Percentiles rank a stretch among this genome's conserved stretches.
phyloP scores from a whole-genome alignment of 768 basidiomycete genomes.

The Cystofilobasidium ferigula region DNA sequence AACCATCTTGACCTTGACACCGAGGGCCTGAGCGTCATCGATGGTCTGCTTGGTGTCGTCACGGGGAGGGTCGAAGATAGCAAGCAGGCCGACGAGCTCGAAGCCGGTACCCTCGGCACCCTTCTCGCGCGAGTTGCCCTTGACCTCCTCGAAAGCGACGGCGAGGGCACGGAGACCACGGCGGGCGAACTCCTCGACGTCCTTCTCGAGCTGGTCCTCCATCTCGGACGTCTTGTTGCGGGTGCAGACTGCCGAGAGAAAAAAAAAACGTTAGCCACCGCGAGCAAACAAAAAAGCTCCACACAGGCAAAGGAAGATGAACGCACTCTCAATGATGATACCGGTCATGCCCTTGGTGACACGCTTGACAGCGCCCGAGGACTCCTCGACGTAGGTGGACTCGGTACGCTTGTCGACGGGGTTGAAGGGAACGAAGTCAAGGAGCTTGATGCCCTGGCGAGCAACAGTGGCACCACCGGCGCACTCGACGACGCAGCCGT shows the following conservation, averaged over 20 bases:
- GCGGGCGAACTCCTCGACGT: slow-evolving; percentile 88
- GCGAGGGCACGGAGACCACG: slow-evolving; percentile 97
- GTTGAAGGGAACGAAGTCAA: slow-evolving; percentile 99
- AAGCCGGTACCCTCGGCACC: slow-evolving; percentile 81
- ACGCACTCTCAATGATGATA: slow-evolving; percentile 49
- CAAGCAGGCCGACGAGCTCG: slow-evolving; percentile 89
- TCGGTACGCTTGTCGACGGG: slow-evolving; percentile 98
- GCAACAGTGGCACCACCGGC: slow-evolving; percentile 62
- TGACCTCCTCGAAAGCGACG: slow-evolving; percentile 86
- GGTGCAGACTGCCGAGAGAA: slow-evolving; percentile 72
- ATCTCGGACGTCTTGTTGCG: slow-evolving; percentile 92
- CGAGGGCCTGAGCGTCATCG: slow-evolving; percentile 87
- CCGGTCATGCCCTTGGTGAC: slow-evolving; percentile 99
- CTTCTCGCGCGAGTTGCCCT: slow-evolving; percentile 60
- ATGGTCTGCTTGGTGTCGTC: slow-evolving; percentile 98
- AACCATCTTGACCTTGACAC: slow-evolving; percentile 99
- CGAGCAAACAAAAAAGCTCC: not conserved
- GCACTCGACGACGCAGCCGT: slow-evolving; percentile 69
- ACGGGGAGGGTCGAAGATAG: slow-evolving; percentile 96
- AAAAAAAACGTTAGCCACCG: not conserved
- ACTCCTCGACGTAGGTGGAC: slow-evolving; percentile 90
- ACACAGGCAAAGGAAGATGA: not conserved
- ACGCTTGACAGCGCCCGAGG: slow-evolving; percentile 91
- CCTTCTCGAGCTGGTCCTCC: slow-evolving; percentile 80
- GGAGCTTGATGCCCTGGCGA: slow-evolving; percentile 82